Percentiles rank a stretch among this genome's conserved stretches.
Conservation (phyloP, 164 flowering plant species). For the Amborella trichopoda region DNA sequence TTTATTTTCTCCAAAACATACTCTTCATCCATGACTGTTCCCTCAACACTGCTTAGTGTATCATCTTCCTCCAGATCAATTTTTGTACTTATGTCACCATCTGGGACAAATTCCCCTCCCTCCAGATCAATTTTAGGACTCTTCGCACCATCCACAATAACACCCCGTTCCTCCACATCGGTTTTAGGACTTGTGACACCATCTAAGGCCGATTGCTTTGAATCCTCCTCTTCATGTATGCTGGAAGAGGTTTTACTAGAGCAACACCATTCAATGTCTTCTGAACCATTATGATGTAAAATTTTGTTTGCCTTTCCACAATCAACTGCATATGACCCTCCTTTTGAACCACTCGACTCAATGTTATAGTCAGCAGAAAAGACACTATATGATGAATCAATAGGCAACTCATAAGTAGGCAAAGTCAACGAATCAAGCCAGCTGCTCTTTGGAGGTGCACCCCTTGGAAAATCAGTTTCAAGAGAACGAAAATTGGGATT, state of each 20-base stretch:
- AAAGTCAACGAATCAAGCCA: constrained; percentile 3
- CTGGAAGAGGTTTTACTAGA: constrained; percentile 1
- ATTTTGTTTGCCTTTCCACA: neutral
- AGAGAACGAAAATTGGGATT: too few species aligned
- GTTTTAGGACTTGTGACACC: too few species aligned
- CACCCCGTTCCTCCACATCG: too few species aligned
- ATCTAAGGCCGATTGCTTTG: neutral
- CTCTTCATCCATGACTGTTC: constrained; percentile 19
- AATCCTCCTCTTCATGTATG: constrained; percentile 3
- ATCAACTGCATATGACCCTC: neutral
- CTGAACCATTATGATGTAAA: constrained; percentile 1
- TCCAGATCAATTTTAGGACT: too few species aligned
- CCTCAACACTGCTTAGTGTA: constrained; percentile 7
- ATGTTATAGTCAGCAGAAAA: neutral
- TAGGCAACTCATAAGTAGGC: too few species aligned
- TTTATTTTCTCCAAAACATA: constrained; percentile 22
- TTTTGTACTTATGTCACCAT: too few species aligned
- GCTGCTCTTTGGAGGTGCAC: neutral
- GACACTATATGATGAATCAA: too few species aligned
- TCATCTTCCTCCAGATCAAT: too few species aligned
- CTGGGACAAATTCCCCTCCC: too few species aligned
- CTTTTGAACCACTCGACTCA: neutral
- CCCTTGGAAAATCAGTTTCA: neutral
- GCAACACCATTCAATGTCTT: neutral
- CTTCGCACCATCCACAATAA: too few species aligned